phyloP scores from a whole-genome alignment of 805 yeast genomes.

The Pichia occidentalis region DNA sequence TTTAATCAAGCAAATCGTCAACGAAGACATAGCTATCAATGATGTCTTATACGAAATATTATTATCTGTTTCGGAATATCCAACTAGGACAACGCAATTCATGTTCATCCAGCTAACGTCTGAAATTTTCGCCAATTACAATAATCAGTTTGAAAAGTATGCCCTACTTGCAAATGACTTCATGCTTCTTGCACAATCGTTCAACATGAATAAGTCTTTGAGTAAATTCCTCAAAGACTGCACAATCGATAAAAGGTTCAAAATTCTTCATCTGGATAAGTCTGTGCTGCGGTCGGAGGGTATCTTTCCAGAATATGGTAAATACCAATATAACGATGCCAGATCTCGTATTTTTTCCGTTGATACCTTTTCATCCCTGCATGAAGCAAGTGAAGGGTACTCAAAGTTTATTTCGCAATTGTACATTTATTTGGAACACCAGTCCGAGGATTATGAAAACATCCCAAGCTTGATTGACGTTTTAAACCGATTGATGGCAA shows the following conservation, averaged over 20 bases:
- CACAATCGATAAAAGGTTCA: conserved; percentile 23
- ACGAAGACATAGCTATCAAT: conserved; percentile 10
- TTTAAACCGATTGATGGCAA: conserved; percentile 59
- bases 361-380: conserved; percentile 48
- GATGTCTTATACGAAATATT: conserved; percentile 27
- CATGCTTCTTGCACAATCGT: conserved; percentile 23
- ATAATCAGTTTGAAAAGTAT: conserved; percentile 18
- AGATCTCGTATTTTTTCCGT: conserved; percentile 26
- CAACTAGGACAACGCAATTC: conserved; percentile 18
- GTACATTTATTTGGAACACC: conserved; percentile 30
- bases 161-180: conserved; percentile 22
- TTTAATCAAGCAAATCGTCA: conserved; percentile 11
- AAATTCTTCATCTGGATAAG: conserved; percentile 26
- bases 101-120: conserved; percentile 18
- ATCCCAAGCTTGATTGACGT: conserved; percentile 40
- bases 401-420: conserved; percentile 53
- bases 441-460: conserved; percentile 22
- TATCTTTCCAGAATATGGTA: conserved; percentile 26
- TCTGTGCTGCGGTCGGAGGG: conserved; percentile 22
- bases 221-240: conserved; percentile 21
- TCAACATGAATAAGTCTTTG: conserved; percentile 18
- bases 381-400: conserved; percentile 77
- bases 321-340: conserved; percentile 26
- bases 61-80: conserved; percentile 18
- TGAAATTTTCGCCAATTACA: conserved; percentile 16